A percentile compares a stretch with the other conserved stretches of the same genome.
Evolutionary conservation across 2,329 filamentous ascomycete genomes (phyloP).

Genomic region (Penicillium vulpinum): DNA sequence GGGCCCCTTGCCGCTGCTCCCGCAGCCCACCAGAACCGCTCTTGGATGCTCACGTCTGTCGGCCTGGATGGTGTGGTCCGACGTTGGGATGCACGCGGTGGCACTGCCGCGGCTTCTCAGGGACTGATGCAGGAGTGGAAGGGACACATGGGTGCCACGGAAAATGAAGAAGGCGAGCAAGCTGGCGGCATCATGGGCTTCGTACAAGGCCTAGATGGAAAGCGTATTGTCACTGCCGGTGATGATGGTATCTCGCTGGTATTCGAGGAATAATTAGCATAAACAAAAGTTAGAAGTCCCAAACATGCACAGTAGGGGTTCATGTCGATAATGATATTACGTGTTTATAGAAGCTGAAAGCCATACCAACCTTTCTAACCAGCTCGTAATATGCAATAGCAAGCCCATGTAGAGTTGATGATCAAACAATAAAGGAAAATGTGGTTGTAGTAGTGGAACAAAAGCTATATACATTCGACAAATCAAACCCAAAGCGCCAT

Average conservation of each 20-base stretch:
- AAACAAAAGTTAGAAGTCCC: slow-evolving; percentile 6
- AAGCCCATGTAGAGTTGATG: neutral
- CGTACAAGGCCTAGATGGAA: slow-evolving; percentile 74
- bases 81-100: slow-evolving; percentile 78
- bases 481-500: slow-evolving; percentile 35
- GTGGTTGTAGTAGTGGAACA: slow-evolving; percentile 29
- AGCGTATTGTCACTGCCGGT: slow-evolving; percentile 80
- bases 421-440: slow-evolving; percentile 19
- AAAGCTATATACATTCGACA: slow-evolving; percentile 40
- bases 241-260: slow-evolving; percentile 66
- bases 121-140: slow-evolving; percentile 85
- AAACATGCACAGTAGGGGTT: slow-evolving; percentile 3
- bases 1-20: slow-evolving; percentile 26
- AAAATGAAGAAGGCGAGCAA: slow-evolving; percentile 67
- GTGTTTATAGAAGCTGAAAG: slow-evolving; percentile 13
- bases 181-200: slow-evolving; percentile 86
- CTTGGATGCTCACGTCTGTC: slow-evolving; percentile 77
- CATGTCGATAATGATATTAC: slow-evolving; percentile 29
- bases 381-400: neutral
- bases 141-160: slow-evolving; percentile 62
- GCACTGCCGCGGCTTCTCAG: slow-evolving; percentile 64
- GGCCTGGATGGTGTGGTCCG: slow-evolving; percentile 91
- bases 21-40: slow-evolving; percentile 41
- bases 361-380: neutral
- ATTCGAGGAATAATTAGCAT: slow-evolving; percentile 40